Conservation (phyloP, 2,329 filamentous ascomycete genomes). For the Trichoderma semiorbis region DNA sequence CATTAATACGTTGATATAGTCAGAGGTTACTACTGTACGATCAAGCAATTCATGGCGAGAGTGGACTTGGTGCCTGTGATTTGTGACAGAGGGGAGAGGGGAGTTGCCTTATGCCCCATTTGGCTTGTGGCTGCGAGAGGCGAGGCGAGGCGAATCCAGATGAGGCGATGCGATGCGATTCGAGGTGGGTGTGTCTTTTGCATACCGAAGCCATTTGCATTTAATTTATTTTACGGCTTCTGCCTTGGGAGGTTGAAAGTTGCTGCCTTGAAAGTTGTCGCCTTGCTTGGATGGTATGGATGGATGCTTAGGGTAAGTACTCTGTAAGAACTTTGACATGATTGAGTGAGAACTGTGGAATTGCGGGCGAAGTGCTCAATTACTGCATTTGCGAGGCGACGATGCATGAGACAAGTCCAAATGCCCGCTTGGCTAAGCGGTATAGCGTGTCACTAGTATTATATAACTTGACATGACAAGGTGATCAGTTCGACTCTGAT, state of each 20-base stretch:
- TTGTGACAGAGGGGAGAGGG: not conserved
- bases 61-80: not conserved
- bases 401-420: not conserved
- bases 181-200: not conserved
- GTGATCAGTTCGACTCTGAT: constrained; percentile 20
- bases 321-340: not conserved
- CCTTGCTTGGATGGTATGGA: not conserved
- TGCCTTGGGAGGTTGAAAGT: not conserved
- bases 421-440: constrained; percentile 19
- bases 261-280: not conserved
- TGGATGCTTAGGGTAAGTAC: not conserved
- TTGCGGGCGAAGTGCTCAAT: not conserved
- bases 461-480: constrained; percentile 15
- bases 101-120: not conserved
- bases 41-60: not conserved
- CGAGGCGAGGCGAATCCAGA: not conserved
- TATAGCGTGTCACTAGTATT: constrained; percentile 20
- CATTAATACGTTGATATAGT: not conserved
- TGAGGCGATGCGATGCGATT: not conserved
- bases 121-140: not conserved
- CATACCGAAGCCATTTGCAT: not conserved
- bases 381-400: not conserved
- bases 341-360: not conserved
- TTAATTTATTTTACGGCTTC: not conserved
- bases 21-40: not conserved